Conservation (phyloP, 1,284 basidiomycete species). For the Gomphus bonarii region DNA sequence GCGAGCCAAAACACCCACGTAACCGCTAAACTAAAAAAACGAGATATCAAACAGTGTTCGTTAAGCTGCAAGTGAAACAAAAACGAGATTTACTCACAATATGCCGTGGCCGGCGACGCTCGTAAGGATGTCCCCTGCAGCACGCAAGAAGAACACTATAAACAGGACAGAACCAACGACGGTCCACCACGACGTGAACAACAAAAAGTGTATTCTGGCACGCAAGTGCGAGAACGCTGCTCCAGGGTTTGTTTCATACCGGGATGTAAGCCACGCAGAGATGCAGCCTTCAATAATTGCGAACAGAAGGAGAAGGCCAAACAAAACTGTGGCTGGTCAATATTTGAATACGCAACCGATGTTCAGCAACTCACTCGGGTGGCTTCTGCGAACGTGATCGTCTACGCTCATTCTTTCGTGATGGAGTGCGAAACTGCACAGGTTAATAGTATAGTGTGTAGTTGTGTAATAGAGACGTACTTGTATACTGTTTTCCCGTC, state of each 20-base stretch:
- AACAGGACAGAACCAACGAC: constrained; percentile 42
- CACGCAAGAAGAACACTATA: constrained; percentile 41
- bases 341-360: constrained; percentile 1
- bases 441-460: not conserved
- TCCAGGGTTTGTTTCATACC: constrained; percentile 45
- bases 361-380: constrained; percentile 34
- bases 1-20: constrained; percentile 68
- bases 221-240: constrained; percentile 22
- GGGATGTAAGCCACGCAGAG: constrained; percentile 55
- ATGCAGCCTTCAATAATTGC: constrained; percentile 50
- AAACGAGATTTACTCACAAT: constrained; percentile 40
- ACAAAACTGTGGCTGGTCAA: constrained; percentile 29
- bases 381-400: constrained; percentile 33
- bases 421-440: not conserved
- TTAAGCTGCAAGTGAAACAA: constrained; percentile 9
- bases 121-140: constrained; percentile 36
- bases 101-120: constrained; percentile 53
- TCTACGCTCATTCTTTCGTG: not conserved
- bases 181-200: constrained; percentile 64
- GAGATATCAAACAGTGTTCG: not conserved
- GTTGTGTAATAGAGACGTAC: not conserved
- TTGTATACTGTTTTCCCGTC: not conserved
- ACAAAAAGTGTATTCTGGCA: constrained; percentile 34
- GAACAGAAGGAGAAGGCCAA: constrained; percentile 45
- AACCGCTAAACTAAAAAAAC: constrained; percentile 36